Base-by-base conservation (phyloP, 1,284 basidiomycete species). In the Cryptococcus deneoformans region DNA sequence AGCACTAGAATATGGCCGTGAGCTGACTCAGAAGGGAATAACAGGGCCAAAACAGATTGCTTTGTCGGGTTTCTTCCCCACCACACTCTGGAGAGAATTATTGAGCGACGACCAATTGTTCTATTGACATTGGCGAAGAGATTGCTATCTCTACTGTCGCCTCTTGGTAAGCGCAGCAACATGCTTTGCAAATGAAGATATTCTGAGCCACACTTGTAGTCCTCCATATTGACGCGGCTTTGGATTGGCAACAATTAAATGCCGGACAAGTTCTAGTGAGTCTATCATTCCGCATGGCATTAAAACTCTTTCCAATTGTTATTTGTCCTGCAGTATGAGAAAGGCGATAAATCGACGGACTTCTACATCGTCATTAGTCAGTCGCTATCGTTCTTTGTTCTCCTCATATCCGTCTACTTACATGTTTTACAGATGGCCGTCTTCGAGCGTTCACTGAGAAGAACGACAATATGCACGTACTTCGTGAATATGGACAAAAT, bases 181-280 rank as follows among this genome's bases (percentile, higher is more conserved):
- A 52, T 29, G 16, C 43, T 44, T 20, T 10, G n/a, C 43, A n/a
- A 45, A n/a, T 11, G 29, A 43, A 43, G 57, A 24, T 49, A 58
- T n/a, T 35, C 29, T 29, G 29, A 29, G 29, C 3, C 29, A 29
- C 29, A 3, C 29, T 29, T 29, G 29, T 60, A 92, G 93, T 99
- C 8, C 81, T 98, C 11, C 95, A 99, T 71, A 96, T 99, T 60
- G 95, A 99, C 75, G 89, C 93, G 1, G 93, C 94, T 0, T 82
- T 99, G 59, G 95, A 99, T 72, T 99, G 95, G 95, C 90, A 94
- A 84, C 94, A 98, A 75, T 91, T 96, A 4, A 87, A 88, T 63
- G 93, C 93, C 0, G 92, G 96, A 0, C 92, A 83, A 37, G 58
- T 54, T 24, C 34, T 59, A n/a, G 52, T 58, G n/a, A 45, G 42